Base-by-base conservation (phyloP, 2,329 filamentous ascomycete genomes). In the Xylariales sp. region DNA sequence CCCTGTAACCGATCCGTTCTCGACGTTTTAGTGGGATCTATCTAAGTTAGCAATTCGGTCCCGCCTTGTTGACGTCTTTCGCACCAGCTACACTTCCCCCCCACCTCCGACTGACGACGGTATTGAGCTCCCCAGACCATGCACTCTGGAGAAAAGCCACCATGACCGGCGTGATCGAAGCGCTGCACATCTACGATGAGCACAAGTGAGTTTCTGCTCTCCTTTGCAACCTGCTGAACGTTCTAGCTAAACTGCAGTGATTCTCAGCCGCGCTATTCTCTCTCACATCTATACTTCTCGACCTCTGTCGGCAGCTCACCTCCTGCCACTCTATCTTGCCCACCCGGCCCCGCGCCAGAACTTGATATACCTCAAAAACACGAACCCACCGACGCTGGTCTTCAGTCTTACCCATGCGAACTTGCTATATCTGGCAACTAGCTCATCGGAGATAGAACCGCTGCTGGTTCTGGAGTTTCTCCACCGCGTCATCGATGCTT, bases 121-220 rank as follows among this genome's bases (percentile, higher is more conserved):
- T n/a, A n/a, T n/a, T n/a, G n/a, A n/a, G 20, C 30, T 25, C 31
- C 25, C 30, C 29, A 28, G 39, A 56, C 37, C 30, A 57, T 58
- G 54, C 46, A 45, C 43, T 46, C 48, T 42, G 42, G 47, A 45
- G 49, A 44, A 47, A 55, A 44, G 45, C 57, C 61, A 81, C 64
- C 60, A 91, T 90, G 85, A 87, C 38, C 15, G 81, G 88, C 68
- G 81, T 86, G 59, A 86, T 98, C 58, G 91, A 97, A 72, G 93
- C 91, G 60, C 74, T 98, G 56, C 91, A 97, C 71, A 89, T 98
- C 61, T 96, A 86, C 65, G 90, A 97, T 77, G 90, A 96, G 71
- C 81, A 90, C 67, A 88, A 90, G 90, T 95, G 69, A 56, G 76
- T 54, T 36, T 27, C n/a, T n/a, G n/a, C n/a, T n/a, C n/a, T n/a